Conservation (phyloP, 1,284 basidiomycete species). For the Melampsora allii-populina region DNA sequence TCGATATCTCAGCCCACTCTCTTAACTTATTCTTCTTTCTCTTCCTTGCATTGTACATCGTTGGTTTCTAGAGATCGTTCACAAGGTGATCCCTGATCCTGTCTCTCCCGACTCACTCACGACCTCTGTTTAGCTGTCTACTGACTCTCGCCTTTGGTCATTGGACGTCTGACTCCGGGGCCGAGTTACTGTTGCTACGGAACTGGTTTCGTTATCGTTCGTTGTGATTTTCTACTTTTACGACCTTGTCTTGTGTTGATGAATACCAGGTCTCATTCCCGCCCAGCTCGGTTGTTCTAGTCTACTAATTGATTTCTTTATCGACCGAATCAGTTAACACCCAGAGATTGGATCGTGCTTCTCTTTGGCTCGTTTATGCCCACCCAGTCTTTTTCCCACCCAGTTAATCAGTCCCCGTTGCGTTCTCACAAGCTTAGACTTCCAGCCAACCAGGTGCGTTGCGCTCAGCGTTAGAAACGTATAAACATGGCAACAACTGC, state of each 20-base stretch:
- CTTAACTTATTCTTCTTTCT: background rate
- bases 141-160: background rate
- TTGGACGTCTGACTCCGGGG: background rate
- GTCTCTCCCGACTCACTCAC: background rate
- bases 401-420: background rate
- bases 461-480: slow-evolving; percentile 7
- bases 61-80: slow-evolving; percentile 1
- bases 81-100: background rate
- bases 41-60: background rate
- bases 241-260: background rate
- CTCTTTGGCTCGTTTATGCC: background rate
- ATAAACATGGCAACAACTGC: slow-evolving; percentile 10
- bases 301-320: slow-evolving; percentile 1
- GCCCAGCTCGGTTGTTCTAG: slow-evolving; percentile 2
- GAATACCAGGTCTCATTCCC: background rate
- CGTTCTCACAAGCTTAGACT: background rate
- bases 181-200: no score
- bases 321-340: background rate
- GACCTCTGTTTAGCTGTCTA: background rate
- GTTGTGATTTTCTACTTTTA: background rate
- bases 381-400: slow-evolving; percentile 5
- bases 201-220: no score
- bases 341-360: background rate
- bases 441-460: background rate
- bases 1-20: background rate